These are phyloP conservation scores for Mucor irregularis DNA, from an alignment of 371 early-diverging fungal species.

Conservation along the genomic window DNA sequence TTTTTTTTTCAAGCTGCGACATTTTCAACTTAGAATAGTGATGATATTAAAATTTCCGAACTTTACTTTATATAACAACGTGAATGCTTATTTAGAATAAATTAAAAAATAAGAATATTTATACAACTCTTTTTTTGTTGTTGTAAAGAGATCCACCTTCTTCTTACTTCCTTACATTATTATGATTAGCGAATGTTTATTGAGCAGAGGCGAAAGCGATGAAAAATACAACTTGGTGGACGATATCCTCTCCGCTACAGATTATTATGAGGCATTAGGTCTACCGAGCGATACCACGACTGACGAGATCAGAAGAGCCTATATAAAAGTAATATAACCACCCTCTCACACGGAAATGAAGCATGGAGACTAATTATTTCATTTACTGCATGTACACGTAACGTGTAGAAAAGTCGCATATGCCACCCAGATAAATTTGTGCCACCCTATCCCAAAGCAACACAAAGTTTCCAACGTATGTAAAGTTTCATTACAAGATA, in stretches of 20 bases:
- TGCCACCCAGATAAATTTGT: constrained; percentile 49
- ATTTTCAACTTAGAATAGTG: no score
- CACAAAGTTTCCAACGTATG: constrained; percentile 41
- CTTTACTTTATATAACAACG: neutral
- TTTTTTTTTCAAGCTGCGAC: no score
- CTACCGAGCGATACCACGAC: constrained; percentile 21
- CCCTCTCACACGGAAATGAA: no score
- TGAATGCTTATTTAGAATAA: neutral
- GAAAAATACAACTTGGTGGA: constrained; percentile 39
- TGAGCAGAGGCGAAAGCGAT: neutral
- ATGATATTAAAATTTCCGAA: neutral
- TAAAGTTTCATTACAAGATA: neutral
- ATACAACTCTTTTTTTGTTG: neutral
- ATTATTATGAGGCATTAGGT: constrained; percentile 35
- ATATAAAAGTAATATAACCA: constrained; percentile 37
- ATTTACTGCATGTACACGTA: neutral
- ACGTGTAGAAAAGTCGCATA: constrained; percentile 33
- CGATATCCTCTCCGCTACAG: constrained; percentile 29
- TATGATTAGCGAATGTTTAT: constrained; percentile 1
- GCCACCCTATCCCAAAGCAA: constrained; percentile 25
- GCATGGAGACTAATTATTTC: neutral
- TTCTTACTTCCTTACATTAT: neutral
- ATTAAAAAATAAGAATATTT: constrained; percentile 1
- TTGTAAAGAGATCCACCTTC: neutral
- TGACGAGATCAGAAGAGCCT: constrained; percentile 43